Conservation (phyloP, 2,329 filamentous ascomycete genomes). For the Helotiales sp. region DNA sequence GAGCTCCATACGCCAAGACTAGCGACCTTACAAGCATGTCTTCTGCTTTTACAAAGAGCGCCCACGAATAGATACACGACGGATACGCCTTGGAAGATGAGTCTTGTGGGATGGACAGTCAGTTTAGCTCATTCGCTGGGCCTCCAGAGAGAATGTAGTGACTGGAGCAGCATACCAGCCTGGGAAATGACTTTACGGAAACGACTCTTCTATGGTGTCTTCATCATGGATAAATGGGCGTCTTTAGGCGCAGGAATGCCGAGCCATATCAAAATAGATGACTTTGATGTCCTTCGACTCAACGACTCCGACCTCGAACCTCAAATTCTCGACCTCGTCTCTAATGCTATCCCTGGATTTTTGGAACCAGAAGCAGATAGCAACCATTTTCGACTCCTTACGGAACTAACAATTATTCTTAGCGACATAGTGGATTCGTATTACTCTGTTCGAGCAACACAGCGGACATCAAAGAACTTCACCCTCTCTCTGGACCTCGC, state of each 20-base stretch:
- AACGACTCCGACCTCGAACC: slow-evolving; percentile 37
- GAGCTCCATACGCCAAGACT: slow-evolving; percentile 44
- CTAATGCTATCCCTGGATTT: slow-evolving; percentile 30
- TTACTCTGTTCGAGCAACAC: slow-evolving; percentile 41
- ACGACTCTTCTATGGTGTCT: slow-evolving; percentile 43
- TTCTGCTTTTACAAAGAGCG: slow-evolving; percentile 43
- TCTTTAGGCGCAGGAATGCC: slow-evolving; percentile 44
- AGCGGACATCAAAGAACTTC: slow-evolving; percentile 41
- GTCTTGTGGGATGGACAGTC: slow-evolving; percentile 43
- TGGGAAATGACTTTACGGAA: slow-evolving; percentile 44
- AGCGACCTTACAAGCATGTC: slow-evolving; percentile 44
- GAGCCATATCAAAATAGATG: slow-evolving; percentile 41
- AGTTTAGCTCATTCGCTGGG: slow-evolving; percentile 44
- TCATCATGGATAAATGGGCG: slow-evolving; percentile 46
- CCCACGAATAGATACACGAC: slow-evolving; percentile 44
- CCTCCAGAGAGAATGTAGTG: slow-evolving; percentile 41
- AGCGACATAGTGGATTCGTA: slow-evolving; percentile 43
- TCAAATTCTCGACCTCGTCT: slow-evolving; percentile 26
- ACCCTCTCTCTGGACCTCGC: slow-evolving; percentile 41
- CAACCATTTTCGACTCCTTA: slow-evolving; percentile 41
- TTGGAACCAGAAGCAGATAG: slow-evolving; percentile 34
- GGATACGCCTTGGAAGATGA: slow-evolving; percentile 45
- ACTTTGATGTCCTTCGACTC: slow-evolving; percentile 42
- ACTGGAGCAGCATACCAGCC: slow-evolving; percentile 41
- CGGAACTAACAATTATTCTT: slow-evolving; percentile 42